These are phyloP conservation scores for Holtermannia corniformis DNA, from an alignment of 768 basidiomycete genomes.

Conservation along the genomic window DNA sequence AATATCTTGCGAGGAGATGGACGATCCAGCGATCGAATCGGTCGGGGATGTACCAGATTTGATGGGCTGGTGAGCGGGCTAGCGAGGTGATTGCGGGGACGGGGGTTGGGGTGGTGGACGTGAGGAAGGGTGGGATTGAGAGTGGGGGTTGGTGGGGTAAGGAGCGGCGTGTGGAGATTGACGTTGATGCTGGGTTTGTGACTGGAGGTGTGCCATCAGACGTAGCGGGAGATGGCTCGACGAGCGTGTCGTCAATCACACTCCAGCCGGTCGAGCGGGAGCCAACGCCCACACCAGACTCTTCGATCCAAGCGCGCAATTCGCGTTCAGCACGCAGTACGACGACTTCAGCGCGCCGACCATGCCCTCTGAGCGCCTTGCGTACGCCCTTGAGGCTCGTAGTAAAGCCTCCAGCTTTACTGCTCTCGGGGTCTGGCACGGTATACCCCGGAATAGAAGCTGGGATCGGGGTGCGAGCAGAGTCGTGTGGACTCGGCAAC, in stretches of 20 bases:
- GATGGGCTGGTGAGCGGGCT: constrained; percentile 34
- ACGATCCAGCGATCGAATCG: constrained; percentile 36
- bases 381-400: constrained; percentile 35
- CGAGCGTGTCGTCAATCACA: neutral
- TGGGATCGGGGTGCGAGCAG: neutral
- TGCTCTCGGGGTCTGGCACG: constrained; percentile 11
- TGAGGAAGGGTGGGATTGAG: neutral
- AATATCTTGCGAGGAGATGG: constrained; percentile 35
- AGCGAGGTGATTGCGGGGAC: constrained; percentile 30
- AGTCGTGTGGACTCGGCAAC: neutral
- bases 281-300: constrained; percentile 1
- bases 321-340: constrained; percentile 22
- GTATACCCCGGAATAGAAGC: neutral
- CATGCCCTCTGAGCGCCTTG: constrained; percentile 25
- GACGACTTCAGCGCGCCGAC: constrained; percentile 29
- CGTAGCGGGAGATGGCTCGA: neutral
- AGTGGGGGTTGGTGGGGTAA: neutral
- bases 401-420: constrained; percentile 29
- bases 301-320: constrained; percentile 32
- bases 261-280: too few species aligned
- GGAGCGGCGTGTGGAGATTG: too few species aligned
- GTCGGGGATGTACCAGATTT: constrained; percentile 33
- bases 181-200: neutral
- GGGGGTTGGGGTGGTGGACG: neutral
- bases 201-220: neutral